Conservation (phyloP, 2,329 filamentous ascomycete genomes). For the Xylariales sp. region DNA sequence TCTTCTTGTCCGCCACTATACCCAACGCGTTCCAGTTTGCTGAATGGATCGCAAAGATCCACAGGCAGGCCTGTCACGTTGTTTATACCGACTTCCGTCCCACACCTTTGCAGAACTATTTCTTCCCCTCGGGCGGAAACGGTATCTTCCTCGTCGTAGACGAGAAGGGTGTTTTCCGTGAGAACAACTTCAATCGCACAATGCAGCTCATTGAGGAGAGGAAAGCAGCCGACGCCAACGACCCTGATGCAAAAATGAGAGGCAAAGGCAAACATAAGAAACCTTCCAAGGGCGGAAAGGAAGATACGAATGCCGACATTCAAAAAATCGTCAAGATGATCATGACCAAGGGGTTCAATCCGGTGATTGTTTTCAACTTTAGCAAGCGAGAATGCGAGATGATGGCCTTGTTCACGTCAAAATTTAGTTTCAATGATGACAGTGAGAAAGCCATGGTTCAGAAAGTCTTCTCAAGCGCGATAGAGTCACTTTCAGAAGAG, state of each 20-base stretch:
- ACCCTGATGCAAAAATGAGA: conserved; percentile 74
- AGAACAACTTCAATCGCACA: conserved; percentile 95
- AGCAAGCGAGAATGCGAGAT: conserved; percentile 96
- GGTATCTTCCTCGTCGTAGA: conserved; percentile 94
- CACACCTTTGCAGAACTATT: conserved; percentile 95
- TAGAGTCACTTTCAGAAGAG: conserved; percentile 87
- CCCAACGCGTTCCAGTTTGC: conserved; percentile 99
- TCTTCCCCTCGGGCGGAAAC: conserved; percentile 88
- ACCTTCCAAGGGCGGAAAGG: conserved; percentile 79
- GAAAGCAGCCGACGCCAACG: conserved; percentile 78
- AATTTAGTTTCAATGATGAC: conserved; percentile 91
- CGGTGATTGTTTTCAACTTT: conserved; percentile 99
- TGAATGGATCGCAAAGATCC: conserved; percentile 98
- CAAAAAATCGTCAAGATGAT: conserved; percentile 99
- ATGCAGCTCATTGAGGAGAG: conserved; percentile 88
- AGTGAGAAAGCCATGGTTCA: conserved; percentile 92
- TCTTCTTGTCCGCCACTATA: conserved; percentile 96
- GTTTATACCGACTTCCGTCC: conserved; percentile 98
- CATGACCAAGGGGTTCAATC: conserved; percentile 94
- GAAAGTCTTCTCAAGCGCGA: conserved; percentile 90
- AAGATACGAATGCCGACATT: conserved; percentile 73
- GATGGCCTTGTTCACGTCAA: conserved; percentile 80
- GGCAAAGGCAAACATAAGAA: conserved; percentile 91
- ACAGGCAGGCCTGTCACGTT: conserved; percentile 95
- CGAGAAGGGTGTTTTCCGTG: conserved; percentile 92